Base-by-base conservation (phyloP, 768 basidiomycete species). In the Dentipellis fragilis region DNA sequence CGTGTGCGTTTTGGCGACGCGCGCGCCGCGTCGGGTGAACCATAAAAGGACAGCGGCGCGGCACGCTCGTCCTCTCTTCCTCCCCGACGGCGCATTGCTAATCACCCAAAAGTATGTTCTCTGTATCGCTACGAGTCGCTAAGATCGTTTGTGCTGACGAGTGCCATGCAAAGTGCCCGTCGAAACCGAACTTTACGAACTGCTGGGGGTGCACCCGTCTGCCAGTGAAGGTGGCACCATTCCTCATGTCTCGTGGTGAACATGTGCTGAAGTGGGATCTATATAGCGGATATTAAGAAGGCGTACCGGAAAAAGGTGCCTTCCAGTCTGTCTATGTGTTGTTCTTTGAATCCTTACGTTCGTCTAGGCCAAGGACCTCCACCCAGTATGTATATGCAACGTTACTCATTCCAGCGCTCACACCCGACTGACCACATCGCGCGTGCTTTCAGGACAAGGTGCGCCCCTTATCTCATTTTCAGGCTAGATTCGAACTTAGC, bases 251-350 rank as follows among this genome's bases (percentile, higher is more conserved):
- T 48, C 48, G 57, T 17, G 8, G 35, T 58, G 56, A 38, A 48
- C 35, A 22, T 23, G 49, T 49, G 29, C 56, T 69, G 56, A 70
- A 49, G 50, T 47, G 10, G 22, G 45, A 47, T 53, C 11, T 7
- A 6, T 58, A 55, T 60, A 87, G 89, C 76, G 61, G 91, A 97
- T 59, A 91, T 97, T 64, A 94, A 93, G 72, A 90, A 89, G 66
- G 93, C 93, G 14, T 97, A 97, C 67, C 85, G 87, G 67, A 88
- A 81, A 73, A 94, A 93, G 83, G 92, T 90, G 36, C 35, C 55
- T 37, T 54, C 52, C 60, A 55, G 51, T 48, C 57, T 55, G 34
- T 34, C 4, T 59, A 46, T 54, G 42, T 54, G n/a, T 64, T 39
- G 38, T 53, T 46, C 58, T 60, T 60, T 50, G 55, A 49, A 45